These are phyloP conservation scores for Pyrenophora graminea DNA, from an alignment of 2,329 filamentous ascomycete genomes.

Conservation along the genomic window DNA sequence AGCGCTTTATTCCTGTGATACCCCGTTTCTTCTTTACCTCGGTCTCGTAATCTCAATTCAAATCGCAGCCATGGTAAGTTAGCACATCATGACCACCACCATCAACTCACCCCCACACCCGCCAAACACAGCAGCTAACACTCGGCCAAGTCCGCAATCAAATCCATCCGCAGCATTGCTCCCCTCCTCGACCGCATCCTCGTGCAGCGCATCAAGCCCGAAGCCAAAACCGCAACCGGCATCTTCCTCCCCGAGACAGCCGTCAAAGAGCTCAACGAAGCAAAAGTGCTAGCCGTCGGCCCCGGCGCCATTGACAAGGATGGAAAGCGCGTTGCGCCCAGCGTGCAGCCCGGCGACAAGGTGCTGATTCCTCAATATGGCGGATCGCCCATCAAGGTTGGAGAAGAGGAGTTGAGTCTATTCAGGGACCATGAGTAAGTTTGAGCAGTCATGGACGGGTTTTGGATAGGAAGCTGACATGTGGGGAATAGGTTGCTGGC, in stretches of 20 bases:
- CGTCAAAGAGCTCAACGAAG: constrained; percentile 98
- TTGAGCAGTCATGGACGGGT: background rate
- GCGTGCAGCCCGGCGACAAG: constrained; percentile 82
- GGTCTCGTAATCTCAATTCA: constrained; percentile 5
- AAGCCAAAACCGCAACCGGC: constrained; percentile 92
- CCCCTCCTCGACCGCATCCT: constrained; percentile 98
- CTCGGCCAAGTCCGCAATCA: constrained; percentile 64
- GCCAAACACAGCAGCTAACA: constrained; percentile 9
- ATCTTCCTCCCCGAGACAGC: constrained; percentile 97
- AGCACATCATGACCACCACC: background rate
- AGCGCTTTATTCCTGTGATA: constrained; percentile 20
- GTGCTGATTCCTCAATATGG: constrained; percentile 96
- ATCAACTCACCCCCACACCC: background rate
- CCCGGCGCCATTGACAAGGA: constrained; percentile 86
- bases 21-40: constrained; percentile 13
- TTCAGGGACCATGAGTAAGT: constrained; percentile 98
- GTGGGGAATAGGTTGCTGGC: constrained; percentile 76
- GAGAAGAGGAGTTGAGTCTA: constrained; percentile 92
- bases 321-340: constrained; percentile 83
- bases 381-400: constrained; percentile 93
- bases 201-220: constrained; percentile 96
- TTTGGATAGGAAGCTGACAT: constrained; percentile 4
- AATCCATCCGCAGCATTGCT: constrained; percentile 91
- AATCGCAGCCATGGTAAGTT: constrained; percentile 24
- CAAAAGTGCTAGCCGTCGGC: constrained; percentile 91